phyloP scores from a whole-genome alignment of 306 rosid species.

The Pterocarpus macrocarpus region DNA sequence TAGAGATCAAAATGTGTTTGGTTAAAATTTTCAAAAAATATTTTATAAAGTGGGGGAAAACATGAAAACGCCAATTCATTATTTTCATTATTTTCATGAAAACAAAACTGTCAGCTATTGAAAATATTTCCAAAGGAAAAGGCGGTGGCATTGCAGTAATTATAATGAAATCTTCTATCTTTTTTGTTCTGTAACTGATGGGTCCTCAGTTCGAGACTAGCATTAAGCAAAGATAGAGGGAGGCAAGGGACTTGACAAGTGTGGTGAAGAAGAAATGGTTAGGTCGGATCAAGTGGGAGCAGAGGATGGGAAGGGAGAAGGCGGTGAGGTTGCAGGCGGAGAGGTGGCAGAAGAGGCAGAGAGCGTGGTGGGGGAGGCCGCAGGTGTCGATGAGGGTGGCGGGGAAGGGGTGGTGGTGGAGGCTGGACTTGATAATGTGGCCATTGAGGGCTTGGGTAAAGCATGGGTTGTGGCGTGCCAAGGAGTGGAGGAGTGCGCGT shows the following conservation, averaged over 20 bases:
- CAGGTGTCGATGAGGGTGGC: slow-evolving; percentile 60
- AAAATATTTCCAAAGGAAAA: too few relatives aligned
- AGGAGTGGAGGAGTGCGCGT: not conserved
- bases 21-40: too few relatives aligned
- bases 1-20: too few relatives aligned
- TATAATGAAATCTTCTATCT: too few relatives aligned
- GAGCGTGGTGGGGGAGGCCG: slow-evolving; percentile 64
- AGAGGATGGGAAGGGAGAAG: slow-evolving; percentile 49
- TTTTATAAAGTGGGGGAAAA: too few relatives aligned
- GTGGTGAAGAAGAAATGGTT: slow-evolving; percentile 84
- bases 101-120: too few relatives aligned
- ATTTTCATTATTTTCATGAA: too few relatives aligned
- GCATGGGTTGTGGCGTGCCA: not conserved
- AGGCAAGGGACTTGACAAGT: slow-evolving; percentile 73
- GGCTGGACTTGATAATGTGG: not conserved
- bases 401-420: not conserved
- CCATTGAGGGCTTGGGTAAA: not conserved
- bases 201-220: too few relatives aligned
- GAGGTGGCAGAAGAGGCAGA: slow-evolving; percentile 73
- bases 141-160: too few relatives aligned
- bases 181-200: too few relatives aligned
- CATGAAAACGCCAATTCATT: too few relatives aligned
- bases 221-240: not conserved
- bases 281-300: slow-evolving; percentile 56
- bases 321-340: slow-evolving; percentile 78